Conservation (phyloP, 2,329 filamentous ascomycete species). For the Exophiala phaeomuriformis region DNA sequence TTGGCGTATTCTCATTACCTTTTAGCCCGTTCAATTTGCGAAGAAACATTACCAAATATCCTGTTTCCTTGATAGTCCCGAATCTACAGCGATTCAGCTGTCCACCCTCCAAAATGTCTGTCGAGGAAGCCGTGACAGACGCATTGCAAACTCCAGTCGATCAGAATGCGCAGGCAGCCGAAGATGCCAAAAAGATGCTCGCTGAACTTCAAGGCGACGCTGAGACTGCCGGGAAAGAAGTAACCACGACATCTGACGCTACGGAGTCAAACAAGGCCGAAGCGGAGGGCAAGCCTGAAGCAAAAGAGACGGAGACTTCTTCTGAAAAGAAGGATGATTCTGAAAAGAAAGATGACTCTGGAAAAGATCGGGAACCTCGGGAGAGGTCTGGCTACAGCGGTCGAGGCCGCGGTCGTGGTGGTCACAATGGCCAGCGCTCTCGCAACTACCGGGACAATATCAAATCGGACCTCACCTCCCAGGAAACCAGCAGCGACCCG, state of each 20-base stretch:
- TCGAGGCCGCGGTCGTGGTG: slow-evolving; percentile 23
- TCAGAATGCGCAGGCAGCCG: slow-evolving; percentile 38
- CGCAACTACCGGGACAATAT: slow-evolving; percentile 47
- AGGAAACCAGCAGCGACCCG: slow-evolving; percentile 67
- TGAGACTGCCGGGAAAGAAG: not conserved
- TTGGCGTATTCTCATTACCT: too few species aligned
- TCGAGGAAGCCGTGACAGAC: slow-evolving; percentile 22
- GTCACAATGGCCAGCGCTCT: slow-evolving; percentile 30
- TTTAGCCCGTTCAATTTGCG: too few species aligned
- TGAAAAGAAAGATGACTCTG: slow-evolving; percentile 12
- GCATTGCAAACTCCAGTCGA: slow-evolving; percentile 24
- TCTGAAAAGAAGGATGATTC: not conserved
- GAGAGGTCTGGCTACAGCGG: slow-evolving; percentile 8
- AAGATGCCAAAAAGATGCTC: slow-evolving; percentile 42
- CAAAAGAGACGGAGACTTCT: slow-evolving; percentile 31
- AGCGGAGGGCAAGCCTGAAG: not conserved
- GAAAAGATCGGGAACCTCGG: slow-evolving; percentile 14
- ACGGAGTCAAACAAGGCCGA: slow-evolving; percentile 22
- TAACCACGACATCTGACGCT: slow-evolving; percentile 12
- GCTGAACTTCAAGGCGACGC: slow-evolving; percentile 39
- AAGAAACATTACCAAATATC: too few species aligned
- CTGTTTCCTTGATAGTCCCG: not conserved
- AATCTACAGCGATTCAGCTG: not conserved
- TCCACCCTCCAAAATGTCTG: slow-evolving; percentile 19
- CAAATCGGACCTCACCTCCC: slow-evolving; percentile 63